phyloP scores from a whole-genome alignment of 2,329 filamentous ascomycete genomes.

The Periconia sp. region DNA sequence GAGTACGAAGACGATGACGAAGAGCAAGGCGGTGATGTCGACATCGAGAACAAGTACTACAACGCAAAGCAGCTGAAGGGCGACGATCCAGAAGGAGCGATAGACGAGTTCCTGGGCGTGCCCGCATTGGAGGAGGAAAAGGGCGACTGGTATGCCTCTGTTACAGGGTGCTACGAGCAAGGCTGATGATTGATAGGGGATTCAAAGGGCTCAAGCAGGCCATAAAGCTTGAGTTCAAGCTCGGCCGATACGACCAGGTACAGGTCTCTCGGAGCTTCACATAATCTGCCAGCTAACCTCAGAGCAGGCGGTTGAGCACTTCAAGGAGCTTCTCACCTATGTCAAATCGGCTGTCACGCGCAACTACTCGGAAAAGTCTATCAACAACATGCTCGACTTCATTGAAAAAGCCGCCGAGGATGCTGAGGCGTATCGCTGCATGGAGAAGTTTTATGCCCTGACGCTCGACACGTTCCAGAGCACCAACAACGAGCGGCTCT shows the following conservation, averaged over 20 bases:
- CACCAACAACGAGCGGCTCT: constrained; percentile 95
- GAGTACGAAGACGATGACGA: constrained; percentile 96
- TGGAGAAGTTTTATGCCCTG: constrained; percentile 94
- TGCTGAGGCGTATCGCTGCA: constrained; percentile 75
- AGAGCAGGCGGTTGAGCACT: constrained; percentile 83
- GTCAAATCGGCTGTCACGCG: constrained; percentile 96
- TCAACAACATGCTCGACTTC: constrained; percentile 98
- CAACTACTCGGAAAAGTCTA: constrained; percentile 98
- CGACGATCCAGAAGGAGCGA: constrained; percentile 83
- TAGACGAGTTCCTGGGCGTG: constrained; percentile 90
- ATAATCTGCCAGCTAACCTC: constrained; percentile 23
- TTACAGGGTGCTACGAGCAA: background rate
- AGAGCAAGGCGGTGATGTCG: constrained; percentile 84
- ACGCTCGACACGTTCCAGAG: constrained; percentile 95
- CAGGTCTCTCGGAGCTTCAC: background rate
- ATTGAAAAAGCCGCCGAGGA: constrained; percentile 88
- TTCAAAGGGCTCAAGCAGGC: constrained; percentile 98
- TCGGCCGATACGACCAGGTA: constrained; percentile 86
- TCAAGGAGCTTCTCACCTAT: constrained; percentile 92
- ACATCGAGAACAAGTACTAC: constrained; percentile 99
- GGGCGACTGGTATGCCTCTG: constrained; percentile 80
- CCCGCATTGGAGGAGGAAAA: constrained; percentile 86
- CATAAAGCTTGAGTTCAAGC: constrained; percentile 94
- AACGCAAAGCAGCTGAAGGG: constrained; percentile 97
- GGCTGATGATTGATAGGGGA: constrained; percentile 59